These are phyloP conservation scores for Globisporangium mamillatum DNA, from an alignment of 352 stramenopile species.

Conservation along the genomic window DNA sequence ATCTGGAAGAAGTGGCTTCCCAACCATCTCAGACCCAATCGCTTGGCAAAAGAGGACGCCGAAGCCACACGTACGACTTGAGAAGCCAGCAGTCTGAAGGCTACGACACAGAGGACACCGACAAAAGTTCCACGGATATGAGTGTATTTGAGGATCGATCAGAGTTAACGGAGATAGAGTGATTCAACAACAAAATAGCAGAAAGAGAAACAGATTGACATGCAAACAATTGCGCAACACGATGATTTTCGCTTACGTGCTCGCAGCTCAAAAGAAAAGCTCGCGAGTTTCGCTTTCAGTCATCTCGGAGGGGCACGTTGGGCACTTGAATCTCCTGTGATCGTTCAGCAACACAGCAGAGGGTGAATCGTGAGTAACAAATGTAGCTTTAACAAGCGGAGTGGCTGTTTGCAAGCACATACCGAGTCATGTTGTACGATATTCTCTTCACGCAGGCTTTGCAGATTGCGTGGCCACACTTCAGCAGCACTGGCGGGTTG, in stretches of 20 bases:
- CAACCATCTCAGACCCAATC: neutral
- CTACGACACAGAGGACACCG: slow-evolving; percentile 17
- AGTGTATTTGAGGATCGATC: slow-evolving; percentile 15
- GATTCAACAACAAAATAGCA: neutral
- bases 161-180: slow-evolving; percentile 9
- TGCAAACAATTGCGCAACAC: neutral
- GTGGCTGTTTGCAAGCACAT: slow-evolving; percentile 5
- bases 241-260: neutral
- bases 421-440: slow-evolving; percentile 78
- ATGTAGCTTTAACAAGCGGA: neutral
- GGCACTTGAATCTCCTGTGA: slow-evolving; percentile 82
- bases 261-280: slow-evolving; percentile 57
- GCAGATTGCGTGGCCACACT: slow-evolving; percentile 86
- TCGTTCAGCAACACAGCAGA: slow-evolving; percentile 6
- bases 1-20: slow-evolving; percentile 7
- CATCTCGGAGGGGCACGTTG: slow-evolving; percentile 83
- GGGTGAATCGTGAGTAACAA: neutral
- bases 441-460: slow-evolving; percentile 79
- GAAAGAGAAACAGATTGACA: slow-evolving; percentile 4
- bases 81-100: neutral
- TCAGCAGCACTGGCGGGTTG: slow-evolving; percentile 84
- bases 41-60: neutral
- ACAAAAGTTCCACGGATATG: slow-evolving; percentile 18
- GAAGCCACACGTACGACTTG: neutral
- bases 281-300: slow-evolving; percentile 68